A percentile compares a stretch with the other conserved stretches of the same genome.
Conservation (phyloP, 805 yeast genomes). For the Pichia sporocuriosa region DNA sequence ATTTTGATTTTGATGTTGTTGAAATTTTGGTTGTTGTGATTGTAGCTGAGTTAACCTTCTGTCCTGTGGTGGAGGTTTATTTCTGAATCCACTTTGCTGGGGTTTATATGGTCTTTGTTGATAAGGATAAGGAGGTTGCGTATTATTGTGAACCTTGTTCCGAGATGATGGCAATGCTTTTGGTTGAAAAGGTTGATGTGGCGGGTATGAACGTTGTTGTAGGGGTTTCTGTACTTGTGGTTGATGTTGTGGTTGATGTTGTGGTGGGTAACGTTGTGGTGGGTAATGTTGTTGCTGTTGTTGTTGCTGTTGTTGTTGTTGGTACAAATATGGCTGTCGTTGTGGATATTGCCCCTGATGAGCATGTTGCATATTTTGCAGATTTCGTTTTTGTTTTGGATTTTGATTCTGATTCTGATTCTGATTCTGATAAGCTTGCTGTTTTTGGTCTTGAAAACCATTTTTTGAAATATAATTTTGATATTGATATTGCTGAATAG, state of each 20-base stretch:
- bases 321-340: not conserved
- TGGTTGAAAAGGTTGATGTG: not conserved
- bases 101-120: not conserved
- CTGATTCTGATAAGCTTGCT: not conserved
- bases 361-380: too few relatives aligned
- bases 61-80: too few relatives aligned
- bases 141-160: not conserved
- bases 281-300: not conserved
- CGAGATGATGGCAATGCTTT: not conserved
- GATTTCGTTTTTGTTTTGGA: not conserved
- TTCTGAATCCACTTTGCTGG: too few relatives aligned
- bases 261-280: not conserved
- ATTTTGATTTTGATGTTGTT: not conserved
- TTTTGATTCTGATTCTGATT: not conserved
- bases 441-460: too few relatives aligned
- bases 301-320: not conserved
- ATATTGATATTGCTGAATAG: conserved; percentile 4
- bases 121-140: not conserved
- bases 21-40: not conserved
- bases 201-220: too few relatives aligned
- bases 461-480: not conserved
- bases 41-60: not conserved
- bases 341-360: not conserved
- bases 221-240: not conserved
- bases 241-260: not conserved